Conservation (phyloP, 1,284 basidiomycete species). For the Marasmius tenuissimus region DNA sequence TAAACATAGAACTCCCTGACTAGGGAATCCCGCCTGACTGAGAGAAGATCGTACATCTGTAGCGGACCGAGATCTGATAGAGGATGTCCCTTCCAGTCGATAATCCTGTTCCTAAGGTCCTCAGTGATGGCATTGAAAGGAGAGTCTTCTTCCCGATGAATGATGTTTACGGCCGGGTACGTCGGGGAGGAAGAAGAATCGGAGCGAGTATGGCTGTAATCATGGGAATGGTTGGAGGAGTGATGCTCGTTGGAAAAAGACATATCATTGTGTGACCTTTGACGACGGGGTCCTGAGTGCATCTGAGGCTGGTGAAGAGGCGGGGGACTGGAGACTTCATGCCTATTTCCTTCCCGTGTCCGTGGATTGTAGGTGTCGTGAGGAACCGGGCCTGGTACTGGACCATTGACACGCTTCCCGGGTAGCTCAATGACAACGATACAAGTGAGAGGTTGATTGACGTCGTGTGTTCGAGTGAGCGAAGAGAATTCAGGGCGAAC, state of each 20-base stretch:
- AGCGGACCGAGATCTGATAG: conserved; percentile 84
- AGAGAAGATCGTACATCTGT: conserved; percentile 88
- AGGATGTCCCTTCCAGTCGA: conserved; percentile 94
- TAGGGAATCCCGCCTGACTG: conserved; percentile 83
- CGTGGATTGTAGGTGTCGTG: conserved; percentile 42
- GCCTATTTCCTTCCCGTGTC: conserved; percentile 27
- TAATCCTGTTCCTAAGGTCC: conserved; percentile 84
- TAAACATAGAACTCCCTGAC: conserved; percentile 94
- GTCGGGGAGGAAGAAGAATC: background rate
- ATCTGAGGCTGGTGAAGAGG: conserved; percentile 18
- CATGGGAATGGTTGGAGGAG: background rate
- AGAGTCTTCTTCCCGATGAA: conserved; percentile 13
- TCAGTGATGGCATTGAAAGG: conserved; percentile 79
- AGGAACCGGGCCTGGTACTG: conserved; percentile 60
- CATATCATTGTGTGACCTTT: conserved; percentile 17
- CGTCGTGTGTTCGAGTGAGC: conserved; percentile 71
- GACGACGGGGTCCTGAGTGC: conserved; percentile 20
- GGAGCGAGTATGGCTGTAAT: conserved; percentile 3
- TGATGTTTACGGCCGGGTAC: conserved; percentile 1
- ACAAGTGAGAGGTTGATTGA: conserved; percentile 82
- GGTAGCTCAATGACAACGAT: conserved; percentile 90
- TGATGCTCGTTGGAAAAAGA: background rate
- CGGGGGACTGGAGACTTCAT: conserved; percentile 31
- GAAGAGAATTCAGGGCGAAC: conserved; percentile 87
- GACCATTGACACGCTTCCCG: conserved; percentile 55